A percentile compares a stretch with the other conserved stretches of the same genome.
Evolutionary conservation across 345 rosid species (phyloP).

Genomic region (Citrus australasica): DNA sequence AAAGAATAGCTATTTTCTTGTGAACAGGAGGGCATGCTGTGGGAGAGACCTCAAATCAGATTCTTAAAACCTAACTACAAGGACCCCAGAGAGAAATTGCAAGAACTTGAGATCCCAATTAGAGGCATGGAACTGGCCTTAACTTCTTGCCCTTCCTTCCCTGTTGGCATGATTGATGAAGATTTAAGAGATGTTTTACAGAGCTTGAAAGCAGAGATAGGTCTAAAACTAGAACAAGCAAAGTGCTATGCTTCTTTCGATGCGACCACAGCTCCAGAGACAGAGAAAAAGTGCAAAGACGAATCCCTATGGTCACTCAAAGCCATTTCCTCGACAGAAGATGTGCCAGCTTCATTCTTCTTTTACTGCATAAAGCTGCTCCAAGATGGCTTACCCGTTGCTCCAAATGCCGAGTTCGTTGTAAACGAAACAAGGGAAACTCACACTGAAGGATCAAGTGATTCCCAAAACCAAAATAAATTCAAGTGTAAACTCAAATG

Average conservation of each 20-base stretch:
- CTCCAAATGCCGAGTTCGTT: slow-evolving; percentile 3
- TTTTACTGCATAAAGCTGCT: slow-evolving; percentile 51
- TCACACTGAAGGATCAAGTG: slow-evolving; percentile 11
- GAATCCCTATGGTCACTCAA: slow-evolving; percentile 20
- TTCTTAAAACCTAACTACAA: slow-evolving; percentile 23
- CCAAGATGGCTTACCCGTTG: slow-evolving; percentile 28
- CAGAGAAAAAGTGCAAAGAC: slow-evolving; percentile 11
- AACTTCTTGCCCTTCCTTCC: slow-evolving; percentile 43
- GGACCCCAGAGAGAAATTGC: slow-evolving; percentile 30
- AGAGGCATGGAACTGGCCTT: slow-evolving; percentile 60
- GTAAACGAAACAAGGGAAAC: not conserved
- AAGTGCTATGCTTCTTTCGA: slow-evolving; percentile 21
- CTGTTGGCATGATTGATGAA: slow-evolving; percentile 35
- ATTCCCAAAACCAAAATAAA: slow-evolving; percentile 7
- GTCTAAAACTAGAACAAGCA: slow-evolving; percentile 32
- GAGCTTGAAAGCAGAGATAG: slow-evolving; percentile 23
- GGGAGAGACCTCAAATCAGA: slow-evolving; percentile 59
- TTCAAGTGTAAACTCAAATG: not conserved
- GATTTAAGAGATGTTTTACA: slow-evolving; percentile 29
- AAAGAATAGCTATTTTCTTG: not conserved
- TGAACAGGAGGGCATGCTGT: slow-evolving; percentile 44
- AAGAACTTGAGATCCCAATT: slow-evolving; percentile 41
- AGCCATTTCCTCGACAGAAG: slow-evolving; percentile 28
- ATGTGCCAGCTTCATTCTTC: slow-evolving; percentile 50
- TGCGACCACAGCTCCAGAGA: slow-evolving; percentile 31